Conservation (phyloP, 164 flowering plant species). For the Vitis cinerea region DNA sequence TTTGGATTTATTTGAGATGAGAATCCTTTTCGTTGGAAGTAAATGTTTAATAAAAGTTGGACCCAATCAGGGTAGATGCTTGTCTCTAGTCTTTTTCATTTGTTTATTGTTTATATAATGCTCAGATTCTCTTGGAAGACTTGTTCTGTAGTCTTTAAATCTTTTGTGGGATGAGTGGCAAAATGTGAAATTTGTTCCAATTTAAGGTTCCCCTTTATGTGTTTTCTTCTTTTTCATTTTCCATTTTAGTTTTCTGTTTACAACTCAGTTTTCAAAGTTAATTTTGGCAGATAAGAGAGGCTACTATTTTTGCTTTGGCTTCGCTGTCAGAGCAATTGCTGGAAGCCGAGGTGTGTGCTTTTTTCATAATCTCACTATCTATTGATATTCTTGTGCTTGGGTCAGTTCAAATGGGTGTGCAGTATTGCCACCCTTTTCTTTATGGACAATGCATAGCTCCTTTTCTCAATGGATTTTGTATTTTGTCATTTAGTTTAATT, state of each 20-base stretch:
- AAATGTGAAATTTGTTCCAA: no score
- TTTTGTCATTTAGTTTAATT: neutral
- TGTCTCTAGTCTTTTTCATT: no score
- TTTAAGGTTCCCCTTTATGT: neutral
- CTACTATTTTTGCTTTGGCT: slow-evolving; percentile 71
- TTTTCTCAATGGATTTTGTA: neutral
- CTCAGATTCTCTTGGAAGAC: no score
- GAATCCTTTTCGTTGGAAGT: no score
- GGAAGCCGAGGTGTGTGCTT: slow-evolving; percentile 61
- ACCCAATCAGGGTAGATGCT: no score
- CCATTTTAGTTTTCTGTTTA: slow-evolving; percentile 1
- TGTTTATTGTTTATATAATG: no score
- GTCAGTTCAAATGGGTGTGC: neutral
- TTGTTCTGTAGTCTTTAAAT: no score
- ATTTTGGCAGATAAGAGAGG: slow-evolving; percentile 74
- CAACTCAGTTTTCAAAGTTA: neutral
- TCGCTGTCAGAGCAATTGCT: slow-evolving; percentile 78
- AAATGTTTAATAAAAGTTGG: no score
- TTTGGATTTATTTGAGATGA: no score
- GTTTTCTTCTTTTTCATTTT: neutral
- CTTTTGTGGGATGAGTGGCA: no score
- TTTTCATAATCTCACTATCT: neutral
- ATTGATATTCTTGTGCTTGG: neutral
- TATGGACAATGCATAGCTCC: neutral
- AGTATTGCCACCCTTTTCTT: neutral